Conservation (phyloP, 2,329 filamentous ascomycete species). For the Stagonosporopsis tanaceti region DNA sequence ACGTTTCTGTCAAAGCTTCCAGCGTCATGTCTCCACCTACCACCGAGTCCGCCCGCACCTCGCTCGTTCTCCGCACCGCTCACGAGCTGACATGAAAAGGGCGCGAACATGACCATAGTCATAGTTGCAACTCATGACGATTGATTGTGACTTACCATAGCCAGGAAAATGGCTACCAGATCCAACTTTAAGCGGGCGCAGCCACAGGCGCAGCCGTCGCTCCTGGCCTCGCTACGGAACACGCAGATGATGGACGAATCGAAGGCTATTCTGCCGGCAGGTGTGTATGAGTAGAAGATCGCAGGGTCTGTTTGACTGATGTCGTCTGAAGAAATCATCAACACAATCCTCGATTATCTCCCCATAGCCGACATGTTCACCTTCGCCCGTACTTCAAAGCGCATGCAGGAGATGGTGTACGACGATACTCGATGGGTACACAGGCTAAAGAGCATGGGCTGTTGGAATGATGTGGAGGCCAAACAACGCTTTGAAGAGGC, state of each 20-base stretch:
- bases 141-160: conserved; percentile 4
- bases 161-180: conserved; percentile 49
- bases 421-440: conserved; percentile 96
- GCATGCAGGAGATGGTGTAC: conserved; percentile 97
- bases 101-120: conserved; percentile 15
- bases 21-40: conserved; percentile 22
- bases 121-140: conserved; percentile 4
- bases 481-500: conserved; percentile 80
- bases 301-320: conserved; percentile 7
- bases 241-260: conserved; percentile 81
- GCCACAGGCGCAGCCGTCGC: conserved; percentile 48
- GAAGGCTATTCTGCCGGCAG: conserved; percentile 82
- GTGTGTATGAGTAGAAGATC: conserved; percentile 56
- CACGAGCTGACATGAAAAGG: background rate
- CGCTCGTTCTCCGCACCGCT: conserved; percentile 12
- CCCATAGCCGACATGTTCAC: conserved; percentile 84
- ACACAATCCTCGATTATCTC: conserved; percentile 87
- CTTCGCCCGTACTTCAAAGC: conserved; percentile 83
- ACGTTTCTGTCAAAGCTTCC: conserved; percentile 16
- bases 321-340: conserved; percentile 75
- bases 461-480: conserved; percentile 91
- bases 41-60: conserved; percentile 15
- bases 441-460: conserved; percentile 82
- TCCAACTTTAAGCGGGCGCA: conserved; percentile 59
- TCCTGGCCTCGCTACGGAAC: conserved; percentile 79